Conservation (phyloP, 202 grass and related monocot genomes). For the Setaria italica region DNA sequence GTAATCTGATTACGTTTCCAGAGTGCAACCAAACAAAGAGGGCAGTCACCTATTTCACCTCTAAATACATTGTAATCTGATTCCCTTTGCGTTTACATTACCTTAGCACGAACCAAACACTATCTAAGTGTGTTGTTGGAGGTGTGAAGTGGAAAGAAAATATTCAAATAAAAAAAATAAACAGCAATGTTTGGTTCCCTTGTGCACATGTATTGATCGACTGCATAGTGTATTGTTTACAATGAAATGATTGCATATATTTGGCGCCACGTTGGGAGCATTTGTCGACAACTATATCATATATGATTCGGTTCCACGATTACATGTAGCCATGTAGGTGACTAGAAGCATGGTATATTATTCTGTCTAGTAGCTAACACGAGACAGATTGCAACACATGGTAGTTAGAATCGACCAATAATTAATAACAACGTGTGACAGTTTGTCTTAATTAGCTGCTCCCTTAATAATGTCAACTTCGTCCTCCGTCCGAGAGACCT, state of each 20-base stretch:
- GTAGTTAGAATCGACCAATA: not conserved
- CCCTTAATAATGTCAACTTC: not conserved
- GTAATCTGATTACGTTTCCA: no score
- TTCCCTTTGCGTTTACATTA: no score
- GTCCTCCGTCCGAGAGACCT: not conserved
- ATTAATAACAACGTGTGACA: not conserved
- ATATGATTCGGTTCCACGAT: not conserved
- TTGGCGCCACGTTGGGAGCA: not conserved
- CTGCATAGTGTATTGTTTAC: not conserved
- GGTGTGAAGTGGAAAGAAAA: not conserved
- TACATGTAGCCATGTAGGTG: not conserved
- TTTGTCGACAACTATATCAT: not conserved
- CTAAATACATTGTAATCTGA: no score
- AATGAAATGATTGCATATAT: not conserved
- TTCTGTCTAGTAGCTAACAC: not conserved
- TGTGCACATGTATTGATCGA: not conserved
- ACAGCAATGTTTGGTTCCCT: not conserved
- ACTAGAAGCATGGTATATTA: no score
- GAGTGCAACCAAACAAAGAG: no score
- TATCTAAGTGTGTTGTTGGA: not conserved
- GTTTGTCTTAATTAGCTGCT: not conserved
- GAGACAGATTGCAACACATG: not conserved
- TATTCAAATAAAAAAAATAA: not conserved
- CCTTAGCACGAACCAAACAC: no score
- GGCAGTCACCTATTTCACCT: no score